phyloP scores from a whole-genome alignment of 2,329 filamentous ascomycete species.

The Dactylellina leptospora region DNA sequence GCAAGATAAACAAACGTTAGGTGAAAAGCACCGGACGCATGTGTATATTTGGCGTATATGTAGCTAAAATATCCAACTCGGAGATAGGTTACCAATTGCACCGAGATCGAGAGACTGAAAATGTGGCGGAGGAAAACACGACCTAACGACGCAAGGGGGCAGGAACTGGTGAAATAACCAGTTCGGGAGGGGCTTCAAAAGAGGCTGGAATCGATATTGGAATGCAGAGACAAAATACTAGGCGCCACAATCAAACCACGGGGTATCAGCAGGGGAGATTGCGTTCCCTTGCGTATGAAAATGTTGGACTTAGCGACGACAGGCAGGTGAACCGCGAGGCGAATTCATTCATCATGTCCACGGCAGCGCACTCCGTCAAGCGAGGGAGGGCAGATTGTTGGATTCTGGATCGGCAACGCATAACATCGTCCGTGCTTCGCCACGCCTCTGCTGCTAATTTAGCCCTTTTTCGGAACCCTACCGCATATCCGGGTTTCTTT shows the following conservation, averaged over 20 bases:
- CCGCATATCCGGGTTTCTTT: too few species aligned
- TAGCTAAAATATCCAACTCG: too few species aligned
- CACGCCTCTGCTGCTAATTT: not conserved
- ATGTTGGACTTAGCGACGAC: not conserved
- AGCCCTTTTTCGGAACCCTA: not conserved
- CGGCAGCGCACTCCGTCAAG: not conserved
- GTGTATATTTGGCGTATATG: too few species aligned
- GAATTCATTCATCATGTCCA: not conserved
- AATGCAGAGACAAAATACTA: constrained; percentile 4
- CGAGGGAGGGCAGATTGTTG: not conserved
- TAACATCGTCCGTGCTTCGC: not conserved
- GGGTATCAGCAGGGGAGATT: not conserved
- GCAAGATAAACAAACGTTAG: too few species aligned
- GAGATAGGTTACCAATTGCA: too few species aligned
- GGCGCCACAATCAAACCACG: not conserved
- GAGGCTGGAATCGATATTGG: too few species aligned
- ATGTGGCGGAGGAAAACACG: too few species aligned
- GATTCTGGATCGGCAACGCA: not conserved
- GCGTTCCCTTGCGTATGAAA: not conserved
- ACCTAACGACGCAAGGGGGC: too few species aligned
- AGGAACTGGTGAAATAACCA: too few species aligned
- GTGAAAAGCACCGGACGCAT: too few species aligned
- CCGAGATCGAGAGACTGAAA: too few species aligned
- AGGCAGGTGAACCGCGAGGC: not conserved
- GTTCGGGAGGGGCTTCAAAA: too few species aligned